Evolutionary conservation across 2,329 filamentous ascomycete species (phyloP).

Genomic region (Alternaria tenuissima): DNA sequence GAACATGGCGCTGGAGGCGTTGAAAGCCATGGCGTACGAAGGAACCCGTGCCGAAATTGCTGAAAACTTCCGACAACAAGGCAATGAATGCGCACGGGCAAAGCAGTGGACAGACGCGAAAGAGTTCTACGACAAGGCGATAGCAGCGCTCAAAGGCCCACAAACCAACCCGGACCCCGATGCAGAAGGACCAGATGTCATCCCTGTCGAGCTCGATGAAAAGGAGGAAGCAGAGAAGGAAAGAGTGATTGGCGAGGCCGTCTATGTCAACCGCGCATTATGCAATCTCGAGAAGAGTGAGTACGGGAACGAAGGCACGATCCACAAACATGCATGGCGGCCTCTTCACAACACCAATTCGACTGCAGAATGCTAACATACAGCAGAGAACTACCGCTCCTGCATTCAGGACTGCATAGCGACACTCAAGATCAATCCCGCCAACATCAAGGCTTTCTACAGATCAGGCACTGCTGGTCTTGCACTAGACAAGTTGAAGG

Average conservation of each 20-base stretch:
- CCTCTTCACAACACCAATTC: neutral
- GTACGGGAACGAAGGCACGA: slow-evolving; percentile 21
- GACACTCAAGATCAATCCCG: slow-evolving; percentile 78
- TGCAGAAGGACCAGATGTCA: slow-evolving; percentile 49
- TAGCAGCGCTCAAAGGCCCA: slow-evolving; percentile 73
- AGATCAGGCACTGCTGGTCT: slow-evolving; percentile 81
- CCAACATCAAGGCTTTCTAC: slow-evolving; percentile 90
- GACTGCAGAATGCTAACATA: slow-evolving; percentile 1
- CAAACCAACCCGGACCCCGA: slow-evolving; percentile 54
- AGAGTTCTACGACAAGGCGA: slow-evolving; percentile 91
- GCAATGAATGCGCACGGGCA: slow-evolving; percentile 84
- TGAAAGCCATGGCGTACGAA: slow-evolving; percentile 91
- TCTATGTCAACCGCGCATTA: slow-evolving; percentile 86
- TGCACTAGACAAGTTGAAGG: slow-evolving; percentile 76
- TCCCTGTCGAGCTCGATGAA: slow-evolving; percentile 62
- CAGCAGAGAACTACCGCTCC: slow-evolving; percentile 79
- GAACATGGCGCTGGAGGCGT: slow-evolving; percentile 83
- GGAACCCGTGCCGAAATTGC: slow-evolving; percentile 86
- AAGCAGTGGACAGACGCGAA: slow-evolving; percentile 82
- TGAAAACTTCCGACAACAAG: slow-evolving; percentile 85
- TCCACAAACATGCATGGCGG: neutral
- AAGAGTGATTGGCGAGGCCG: slow-evolving; percentile 73
- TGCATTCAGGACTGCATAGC: slow-evolving; percentile 85
- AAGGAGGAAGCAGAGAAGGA: slow-evolving; percentile 70
- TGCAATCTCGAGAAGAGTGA: slow-evolving; percentile 84